These are phyloP conservation scores for Echeveria elegans DNA, from an alignment of 164 flowering plant genomes.

Conservation along the genomic window DNA sequence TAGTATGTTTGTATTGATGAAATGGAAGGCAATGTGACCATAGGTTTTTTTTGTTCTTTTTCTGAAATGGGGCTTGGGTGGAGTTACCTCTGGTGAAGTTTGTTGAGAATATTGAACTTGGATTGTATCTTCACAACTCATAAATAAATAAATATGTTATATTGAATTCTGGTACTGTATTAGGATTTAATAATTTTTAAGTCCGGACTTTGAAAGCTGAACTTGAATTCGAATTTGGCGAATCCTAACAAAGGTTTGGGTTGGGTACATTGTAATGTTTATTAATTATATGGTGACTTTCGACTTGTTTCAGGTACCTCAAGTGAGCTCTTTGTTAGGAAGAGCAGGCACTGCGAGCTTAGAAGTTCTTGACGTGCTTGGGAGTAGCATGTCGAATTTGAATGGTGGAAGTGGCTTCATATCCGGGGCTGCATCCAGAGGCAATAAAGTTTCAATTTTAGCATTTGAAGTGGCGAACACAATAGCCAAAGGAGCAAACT, in stretches of 20 bases:
- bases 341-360: slow-evolving; percentile 43
- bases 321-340: slow-evolving; percentile 33
- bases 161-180: no score
- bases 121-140: no score
- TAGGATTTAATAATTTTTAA: no score
- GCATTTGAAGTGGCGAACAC: slow-evolving; percentile 76
- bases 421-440: slow-evolving; percentile 34
- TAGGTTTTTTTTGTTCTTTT: no score
- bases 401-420: slow-evolving; percentile 33
- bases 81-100: background rate
- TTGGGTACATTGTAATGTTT: background rate
- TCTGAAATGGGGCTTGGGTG: background rate
- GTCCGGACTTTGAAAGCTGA: no score
- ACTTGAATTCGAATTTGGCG: background rate
- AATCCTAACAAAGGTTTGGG: no score
- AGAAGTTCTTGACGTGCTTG: slow-evolving; percentile 50
- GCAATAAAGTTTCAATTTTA: slow-evolving; percentile 40
- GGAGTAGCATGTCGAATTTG: slow-evolving; percentile 55
- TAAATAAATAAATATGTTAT: no score
- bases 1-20: no score
- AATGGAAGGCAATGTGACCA: no score
- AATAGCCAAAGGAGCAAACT: slow-evolving; percentile 44
- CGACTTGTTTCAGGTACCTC: slow-evolving; percentile 20
- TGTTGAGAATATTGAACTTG: background rate
- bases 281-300: background rate